These are phyloP conservation scores for Colletotrichum tropicale DNA, from an alignment of 2,329 filamentous ascomycete species.

Conservation along the genomic window DNA sequence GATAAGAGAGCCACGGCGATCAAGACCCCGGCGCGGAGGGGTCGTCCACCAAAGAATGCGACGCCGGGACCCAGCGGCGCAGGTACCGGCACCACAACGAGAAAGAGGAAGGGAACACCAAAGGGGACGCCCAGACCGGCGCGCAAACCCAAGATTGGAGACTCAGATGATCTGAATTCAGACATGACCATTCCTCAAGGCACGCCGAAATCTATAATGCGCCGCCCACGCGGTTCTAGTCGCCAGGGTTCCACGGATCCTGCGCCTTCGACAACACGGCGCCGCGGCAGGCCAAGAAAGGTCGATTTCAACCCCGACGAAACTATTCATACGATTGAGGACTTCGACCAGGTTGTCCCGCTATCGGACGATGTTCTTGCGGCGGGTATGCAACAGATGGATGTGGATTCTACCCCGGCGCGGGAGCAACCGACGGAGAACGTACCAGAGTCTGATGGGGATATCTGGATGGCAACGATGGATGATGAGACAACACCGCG, in stretches of 20 bases:
- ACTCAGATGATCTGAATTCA: slow-evolving; percentile 30
- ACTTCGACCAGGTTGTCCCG: neutral
- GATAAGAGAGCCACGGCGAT: slow-evolving; percentile 39
- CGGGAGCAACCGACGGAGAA: neutral
- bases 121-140: slow-evolving; percentile 35
- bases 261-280: slow-evolving; percentile 1
- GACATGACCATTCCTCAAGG: slow-evolving; percentile 28
- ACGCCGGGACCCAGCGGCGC: slow-evolving; percentile 51
- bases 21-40: slow-evolving; percentile 46
- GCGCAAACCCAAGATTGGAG: slow-evolving; percentile 32
- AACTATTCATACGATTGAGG: slow-evolving; percentile 26
- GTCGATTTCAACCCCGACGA: slow-evolving; percentile 12
- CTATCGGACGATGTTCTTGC: slow-evolving; percentile 15
- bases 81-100: slow-evolving; percentile 34
- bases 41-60: slow-evolving; percentile 53
- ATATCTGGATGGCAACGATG: slow-evolving; percentile 51
- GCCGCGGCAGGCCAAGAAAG: slow-evolving; percentile 7
- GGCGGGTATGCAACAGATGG: slow-evolving; percentile 30
- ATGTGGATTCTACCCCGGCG: slow-evolving; percentile 31
- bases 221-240: slow-evolving; percentile 24
- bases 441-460: slow-evolving; percentile 38
- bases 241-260: slow-evolving; percentile 1
- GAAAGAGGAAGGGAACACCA: slow-evolving; percentile 52
- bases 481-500: slow-evolving; percentile 42
- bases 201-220: slow-evolving; percentile 34